Evolutionary conservation across 352 stramenopile species (phyloP), one percentile per base, ranked within the genome.

Genomic region (Phytophthora ohioensis): DNA sequence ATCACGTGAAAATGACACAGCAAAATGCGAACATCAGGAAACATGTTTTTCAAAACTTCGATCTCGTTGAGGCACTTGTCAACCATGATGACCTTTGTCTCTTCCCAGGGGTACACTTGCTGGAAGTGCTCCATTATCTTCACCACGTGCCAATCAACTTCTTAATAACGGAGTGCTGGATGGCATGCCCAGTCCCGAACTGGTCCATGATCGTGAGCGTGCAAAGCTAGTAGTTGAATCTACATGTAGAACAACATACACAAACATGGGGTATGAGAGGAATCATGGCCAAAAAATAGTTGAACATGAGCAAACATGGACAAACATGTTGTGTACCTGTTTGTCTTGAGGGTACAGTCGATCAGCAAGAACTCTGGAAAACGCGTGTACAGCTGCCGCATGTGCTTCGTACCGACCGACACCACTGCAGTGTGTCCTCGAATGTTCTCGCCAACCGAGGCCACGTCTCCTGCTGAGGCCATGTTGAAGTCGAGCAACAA

Each of bases 311-410:
- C 21, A 27, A 27, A 27, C 21, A 27, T 27, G 21, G 21, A 27
- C 21, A 27, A 27, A 27, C 21, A 27, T 27, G 1, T 9, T 3
- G 27, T 30, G 0, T 31, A 70, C 63, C 39, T 38, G 36, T 65
- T 70, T 7, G 63, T 70, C 15, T 71, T 71, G 47, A 66, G 55
- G 2, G 54, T 71, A 39, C 55, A 66, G 27, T 71, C 55, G 35
- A 71, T 27, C 2, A 71, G 9, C 39, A 71, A 13, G 4, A 71
- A 1, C 36, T 60, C 55, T 0, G 55, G 39, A 15, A 71, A 71
- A 0, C 48, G 39, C 5, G 35, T 21, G 35, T 56, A 60, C 21
- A 66, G 34, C 30, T 71, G 52, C 1, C 55, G 47, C 31, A 56
- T 66, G 39, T 45, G 39, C 4, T 66, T 5, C 4, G 64, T 61